Conservation (phyloP, 2,329 filamentous ascomycete genomes). For the Neopestalotiopsis clavispora region DNA sequence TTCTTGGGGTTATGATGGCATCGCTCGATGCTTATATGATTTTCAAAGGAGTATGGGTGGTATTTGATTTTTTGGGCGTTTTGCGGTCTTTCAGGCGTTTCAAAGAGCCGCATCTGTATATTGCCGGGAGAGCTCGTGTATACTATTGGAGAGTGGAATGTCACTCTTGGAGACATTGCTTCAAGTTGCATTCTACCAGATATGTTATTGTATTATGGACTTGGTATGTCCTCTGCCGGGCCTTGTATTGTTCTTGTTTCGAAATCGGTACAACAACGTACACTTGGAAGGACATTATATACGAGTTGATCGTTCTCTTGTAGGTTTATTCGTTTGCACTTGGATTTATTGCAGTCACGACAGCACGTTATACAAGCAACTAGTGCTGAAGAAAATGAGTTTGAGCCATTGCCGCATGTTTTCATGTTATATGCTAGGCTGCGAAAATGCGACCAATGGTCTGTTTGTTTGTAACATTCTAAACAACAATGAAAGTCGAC, state of each 20-base stretch:
- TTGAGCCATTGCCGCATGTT: too few species aligned
- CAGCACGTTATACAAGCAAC: too few species aligned
- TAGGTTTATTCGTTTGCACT: background rate
- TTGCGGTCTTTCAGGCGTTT: background rate
- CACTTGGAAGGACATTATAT: background rate
- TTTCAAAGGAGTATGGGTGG: background rate
- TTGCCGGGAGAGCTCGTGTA: background rate
- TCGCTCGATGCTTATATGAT: background rate
- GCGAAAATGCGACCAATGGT: too few species aligned
- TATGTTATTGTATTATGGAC: background rate
- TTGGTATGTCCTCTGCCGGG: background rate
- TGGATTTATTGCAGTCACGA: background rate
- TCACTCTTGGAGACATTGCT: background rate
- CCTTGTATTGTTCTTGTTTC: background rate
- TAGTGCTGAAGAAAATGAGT: too few species aligned
- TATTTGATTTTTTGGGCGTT: background rate
- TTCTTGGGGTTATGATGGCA: constrained; percentile 17
- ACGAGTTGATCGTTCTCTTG: background rate
- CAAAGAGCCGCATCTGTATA: background rate
- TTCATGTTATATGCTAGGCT: too few species aligned
- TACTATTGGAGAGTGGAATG: background rate
- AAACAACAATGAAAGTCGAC: too few species aligned
- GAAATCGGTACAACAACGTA: background rate
- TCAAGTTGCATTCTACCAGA: background rate
- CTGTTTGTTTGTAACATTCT: background rate